Percentiles rank a stretch among this genome's conserved stretches.
Evolutionary conservation across 1,284 basidiomycete genomes (phyloP).

Genomic region (Ganoderma resinaceum): DNA sequence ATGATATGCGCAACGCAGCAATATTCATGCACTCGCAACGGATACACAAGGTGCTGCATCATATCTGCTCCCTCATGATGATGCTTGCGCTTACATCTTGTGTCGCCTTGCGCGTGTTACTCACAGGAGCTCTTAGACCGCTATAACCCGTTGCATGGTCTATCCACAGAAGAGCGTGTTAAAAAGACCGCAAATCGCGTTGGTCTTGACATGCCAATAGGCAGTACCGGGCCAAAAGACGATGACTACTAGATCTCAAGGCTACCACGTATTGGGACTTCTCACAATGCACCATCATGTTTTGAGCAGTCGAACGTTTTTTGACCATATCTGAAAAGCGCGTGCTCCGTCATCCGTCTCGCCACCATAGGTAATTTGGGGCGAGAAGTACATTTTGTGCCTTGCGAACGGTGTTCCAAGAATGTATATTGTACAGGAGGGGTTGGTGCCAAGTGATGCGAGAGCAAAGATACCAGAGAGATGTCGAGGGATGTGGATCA

Average conservation of each 20-base stretch:
- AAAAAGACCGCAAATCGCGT: conserved; percentile 87
- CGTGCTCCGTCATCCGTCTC: background rate
- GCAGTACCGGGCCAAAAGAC: conserved; percentile 25
- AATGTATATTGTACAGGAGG: conserved; percentile 13
- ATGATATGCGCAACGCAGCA: conserved; percentile 69
- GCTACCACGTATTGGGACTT: background rate
- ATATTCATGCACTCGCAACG: conserved; percentile 79
- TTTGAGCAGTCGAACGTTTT: background rate
- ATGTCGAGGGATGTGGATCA: conserved; percentile 25
- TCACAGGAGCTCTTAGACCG: conserved; percentile 74
- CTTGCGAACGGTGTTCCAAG: background rate
- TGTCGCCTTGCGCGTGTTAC: conserved; percentile 5
- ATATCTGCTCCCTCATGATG: background rate
- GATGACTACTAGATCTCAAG: conserved; percentile 14
- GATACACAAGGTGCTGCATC: conserved; percentile 54
- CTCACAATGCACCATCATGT: background rate
- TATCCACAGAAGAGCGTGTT: conserved; percentile 81
- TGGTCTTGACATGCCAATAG: conserved; percentile 76
- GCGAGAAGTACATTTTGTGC: conserved; percentile 21
- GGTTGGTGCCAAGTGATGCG: conserved; percentile 1
- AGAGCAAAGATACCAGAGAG: conserved; percentile 3
- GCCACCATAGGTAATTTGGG: background rate
- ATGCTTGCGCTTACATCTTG: background rate
- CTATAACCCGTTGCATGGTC: conserved; percentile 86
- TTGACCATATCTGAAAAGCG: background rate